Evolutionary conservation across 192 early-diverging fungal species (phyloP).

Genomic region (Linderina pennispora): DNA sequence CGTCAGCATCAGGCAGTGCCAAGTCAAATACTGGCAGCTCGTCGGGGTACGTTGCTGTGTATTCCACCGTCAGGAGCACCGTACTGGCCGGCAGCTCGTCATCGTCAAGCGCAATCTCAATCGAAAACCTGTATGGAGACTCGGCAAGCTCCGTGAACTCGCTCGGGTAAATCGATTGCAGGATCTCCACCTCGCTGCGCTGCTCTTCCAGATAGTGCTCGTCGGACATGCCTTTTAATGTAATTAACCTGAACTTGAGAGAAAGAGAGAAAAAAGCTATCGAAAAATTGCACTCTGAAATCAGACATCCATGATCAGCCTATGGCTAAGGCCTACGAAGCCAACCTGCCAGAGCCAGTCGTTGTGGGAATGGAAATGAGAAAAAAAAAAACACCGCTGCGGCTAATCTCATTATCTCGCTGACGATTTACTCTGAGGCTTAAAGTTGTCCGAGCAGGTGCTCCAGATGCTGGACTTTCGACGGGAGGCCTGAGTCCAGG

Average conservation of each 20-base stretch:
- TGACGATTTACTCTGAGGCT: too few species aligned
- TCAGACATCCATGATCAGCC: too few species aligned
- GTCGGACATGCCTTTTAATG: constrained; percentile 13
- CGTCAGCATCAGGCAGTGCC: constrained; percentile 41
- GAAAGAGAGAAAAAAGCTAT: neutral
- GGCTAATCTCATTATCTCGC: too few species aligned
- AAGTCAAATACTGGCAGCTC: constrained; percentile 58
- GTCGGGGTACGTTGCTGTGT: constrained; percentile 71
- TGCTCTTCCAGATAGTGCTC: constrained; percentile 74
- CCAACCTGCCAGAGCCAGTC: neutral
- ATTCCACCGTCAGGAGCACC: constrained; percentile 53
- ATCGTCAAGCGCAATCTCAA: constrained; percentile 57
- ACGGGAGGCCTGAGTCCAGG: too few species aligned
- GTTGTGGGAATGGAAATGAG: neutral
- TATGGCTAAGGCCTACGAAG: too few species aligned
- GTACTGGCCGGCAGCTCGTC: constrained; percentile 51
- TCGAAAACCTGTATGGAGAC: constrained; percentile 51
- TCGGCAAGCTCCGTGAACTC: constrained; percentile 58
- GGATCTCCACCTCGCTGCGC: constrained; percentile 69
- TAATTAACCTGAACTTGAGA: neutral
- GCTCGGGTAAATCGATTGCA: constrained; percentile 76
- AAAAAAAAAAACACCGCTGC: too few species aligned
- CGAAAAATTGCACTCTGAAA: neutral
- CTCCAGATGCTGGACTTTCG: too few species aligned
- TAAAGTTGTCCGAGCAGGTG: too few species aligned